These are phyloP conservation scores for Crithidia sp. DNA, from an alignment of 208 protist species.

Conservation along the genomic window DNA sequence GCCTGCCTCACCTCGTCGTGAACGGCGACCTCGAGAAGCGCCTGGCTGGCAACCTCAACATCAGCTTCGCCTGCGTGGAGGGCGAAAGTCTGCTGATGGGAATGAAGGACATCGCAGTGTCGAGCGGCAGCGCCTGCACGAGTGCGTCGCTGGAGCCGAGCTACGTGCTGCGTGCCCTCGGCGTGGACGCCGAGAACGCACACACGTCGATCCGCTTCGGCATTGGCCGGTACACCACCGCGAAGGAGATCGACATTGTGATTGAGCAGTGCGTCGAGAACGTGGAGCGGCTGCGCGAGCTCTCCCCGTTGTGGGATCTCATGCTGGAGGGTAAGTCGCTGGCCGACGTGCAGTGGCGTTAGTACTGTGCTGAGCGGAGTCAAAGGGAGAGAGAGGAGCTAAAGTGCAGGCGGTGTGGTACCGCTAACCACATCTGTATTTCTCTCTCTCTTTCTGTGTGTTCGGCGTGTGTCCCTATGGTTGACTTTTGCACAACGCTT, in stretches of 20 bases:
- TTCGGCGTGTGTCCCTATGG: too few relatives aligned
- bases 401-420: too few relatives aligned
- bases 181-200: constrained; percentile 97
- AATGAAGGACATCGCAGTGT: constrained; percentile 96
- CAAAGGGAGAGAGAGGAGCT: constrained; percentile 3
- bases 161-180: constrained; percentile 99
- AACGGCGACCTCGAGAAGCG: constrained; percentile 94
- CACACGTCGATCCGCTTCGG: constrained; percentile 99
- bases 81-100: constrained; percentile 99
- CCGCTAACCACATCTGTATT: too few relatives aligned
- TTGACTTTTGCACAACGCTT: background rate
- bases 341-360: constrained; percentile 87
- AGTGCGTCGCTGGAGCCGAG: constrained; percentile 99
- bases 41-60: constrained; percentile 97
- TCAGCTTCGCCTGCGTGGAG: constrained; percentile 99
- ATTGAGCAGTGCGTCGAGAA: constrained; percentile 90
- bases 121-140: constrained; percentile 98
- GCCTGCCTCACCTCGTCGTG: constrained; percentile 88
- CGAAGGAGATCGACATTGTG: constrained; percentile 94
- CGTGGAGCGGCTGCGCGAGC: constrained; percentile 96
- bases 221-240: constrained; percentile 98
- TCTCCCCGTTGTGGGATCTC: constrained; percentile 99
- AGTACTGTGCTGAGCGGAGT: background rate
- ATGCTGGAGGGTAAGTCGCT: constrained; percentile 96
- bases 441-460: too few relatives aligned